Evolutionary conservation across 257 asterid species (phyloP).

Genomic region (Solanum corneliomulleri): DNA sequence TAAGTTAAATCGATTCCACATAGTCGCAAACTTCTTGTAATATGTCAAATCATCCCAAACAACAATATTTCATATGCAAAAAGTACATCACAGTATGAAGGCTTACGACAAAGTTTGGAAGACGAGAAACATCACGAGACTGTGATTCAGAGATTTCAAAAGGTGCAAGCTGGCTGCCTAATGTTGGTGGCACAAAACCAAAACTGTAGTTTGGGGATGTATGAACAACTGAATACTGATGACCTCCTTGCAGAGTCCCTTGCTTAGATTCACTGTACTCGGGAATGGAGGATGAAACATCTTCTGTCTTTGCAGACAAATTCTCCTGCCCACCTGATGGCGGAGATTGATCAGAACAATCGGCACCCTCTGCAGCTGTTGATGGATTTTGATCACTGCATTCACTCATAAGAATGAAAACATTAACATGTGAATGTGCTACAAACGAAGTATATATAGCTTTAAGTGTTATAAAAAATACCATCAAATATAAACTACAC

Average conservation of each 20-base stretch:
- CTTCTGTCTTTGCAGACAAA: slow-evolving; percentile 32
- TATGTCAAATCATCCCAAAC: neutral
- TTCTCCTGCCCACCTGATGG: slow-evolving; percentile 31
- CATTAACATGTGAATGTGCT: neutral
- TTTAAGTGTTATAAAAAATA: neutral
- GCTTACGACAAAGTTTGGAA: slow-evolving; percentile 64
- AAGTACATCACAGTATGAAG: slow-evolving; percentile 3
- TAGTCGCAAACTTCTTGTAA: neutral
- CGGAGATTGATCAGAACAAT: slow-evolving; percentile 35
- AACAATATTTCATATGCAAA: neutral
- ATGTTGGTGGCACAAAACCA: slow-evolving; percentile 54
- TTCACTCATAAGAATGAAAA: neutral
- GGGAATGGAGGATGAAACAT: slow-evolving; percentile 34
- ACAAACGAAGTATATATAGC: neutral
- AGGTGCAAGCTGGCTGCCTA: slow-evolving; percentile 39
- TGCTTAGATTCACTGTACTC: slow-evolving; percentile 41
- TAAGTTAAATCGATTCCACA: neutral
- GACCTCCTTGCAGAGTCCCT: slow-evolving; percentile 47
- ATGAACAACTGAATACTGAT: slow-evolving; percentile 37
- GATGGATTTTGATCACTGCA: slow-evolving; percentile 44
- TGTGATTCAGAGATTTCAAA: slow-evolving; percentile 56
- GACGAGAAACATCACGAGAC: slow-evolving; percentile 53
- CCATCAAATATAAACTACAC: neutral
- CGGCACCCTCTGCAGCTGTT: slow-evolving; percentile 34
- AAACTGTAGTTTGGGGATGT: slow-evolving; percentile 45